Conservation (phyloP, 108 stramenopile genomes). For the Pseudonitzschia multistriata region DNA sequence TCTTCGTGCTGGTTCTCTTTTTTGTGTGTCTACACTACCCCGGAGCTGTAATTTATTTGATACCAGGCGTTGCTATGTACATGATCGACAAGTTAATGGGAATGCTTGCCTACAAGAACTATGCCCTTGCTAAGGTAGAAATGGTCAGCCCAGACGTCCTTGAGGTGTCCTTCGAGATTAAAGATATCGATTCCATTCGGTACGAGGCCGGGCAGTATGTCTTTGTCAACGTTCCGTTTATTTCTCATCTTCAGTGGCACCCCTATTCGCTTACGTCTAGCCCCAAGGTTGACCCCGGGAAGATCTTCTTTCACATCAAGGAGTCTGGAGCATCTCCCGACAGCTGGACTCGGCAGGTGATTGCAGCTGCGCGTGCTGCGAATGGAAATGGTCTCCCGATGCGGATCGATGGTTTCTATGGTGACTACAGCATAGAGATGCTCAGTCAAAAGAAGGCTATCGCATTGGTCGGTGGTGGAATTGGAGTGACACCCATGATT, state of each 20-base stretch:
- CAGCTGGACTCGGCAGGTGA: background rate
- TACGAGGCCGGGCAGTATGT: conserved; percentile 5
- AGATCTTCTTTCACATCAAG: conserved; percentile 8
- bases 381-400: background rate
- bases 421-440: background rate
- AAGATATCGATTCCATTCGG: background rate
- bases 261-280: conserved; percentile 1
- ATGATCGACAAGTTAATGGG: conserved; percentile 10
- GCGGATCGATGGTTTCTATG: conserved; percentile 4
- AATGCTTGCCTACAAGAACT: background rate
- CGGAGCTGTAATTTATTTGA: background rate
- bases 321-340: background rate
- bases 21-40: conserved; percentile 7
- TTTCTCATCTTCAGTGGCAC: conserved; percentile 6
- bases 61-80: conserved; percentile 4
- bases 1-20: conserved; percentile 1
- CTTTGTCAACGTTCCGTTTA: conserved; percentile 1
- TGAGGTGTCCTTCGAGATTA: background rate
- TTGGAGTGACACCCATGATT: conserved; percentile 3
- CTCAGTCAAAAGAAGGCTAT: background rate
- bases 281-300: background rate
- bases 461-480: background rate
- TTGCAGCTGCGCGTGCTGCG: background rate
- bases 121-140: background rate
- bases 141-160: background rate